Evolutionary conservation across 345 rosid genomes (phyloP).

Genomic region (Excoecaria agallocha): DNA sequence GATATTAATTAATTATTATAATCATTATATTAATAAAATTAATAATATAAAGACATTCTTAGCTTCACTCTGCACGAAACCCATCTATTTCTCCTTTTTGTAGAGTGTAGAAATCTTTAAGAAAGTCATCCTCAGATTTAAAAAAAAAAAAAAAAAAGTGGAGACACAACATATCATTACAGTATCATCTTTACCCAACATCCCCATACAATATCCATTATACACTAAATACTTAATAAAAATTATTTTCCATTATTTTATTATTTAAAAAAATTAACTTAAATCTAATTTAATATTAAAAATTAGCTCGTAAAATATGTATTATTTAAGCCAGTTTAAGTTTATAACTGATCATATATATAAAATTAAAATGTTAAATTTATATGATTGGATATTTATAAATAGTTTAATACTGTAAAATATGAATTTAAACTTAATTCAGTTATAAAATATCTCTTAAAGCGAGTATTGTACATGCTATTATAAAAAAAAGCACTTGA

Average conservation of each 20-base stretch:
- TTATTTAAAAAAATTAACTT: not conserved
- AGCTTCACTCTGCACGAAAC: constrained; percentile 15
- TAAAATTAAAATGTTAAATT: no score
- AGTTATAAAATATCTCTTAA: no score
- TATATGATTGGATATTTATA: no score
- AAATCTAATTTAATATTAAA: no score
- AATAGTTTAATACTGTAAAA: no score
- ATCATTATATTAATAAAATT: constrained; percentile 11
- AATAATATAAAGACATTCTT: constrained; percentile 13
- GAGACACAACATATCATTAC: constrained; percentile 42
- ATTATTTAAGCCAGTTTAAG: no score
- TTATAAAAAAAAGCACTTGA: no score
- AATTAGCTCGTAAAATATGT: no score
- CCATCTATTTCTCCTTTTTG: not conserved
- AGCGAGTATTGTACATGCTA: no score
- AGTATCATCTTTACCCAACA: constrained; percentile 46
- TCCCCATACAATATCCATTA: constrained; percentile 10
- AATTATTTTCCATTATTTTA: not conserved
- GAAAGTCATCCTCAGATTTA: constrained; percentile 16
- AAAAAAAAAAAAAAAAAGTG: constrained; percentile 23
- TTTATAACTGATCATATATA: no score
- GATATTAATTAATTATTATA: constrained; percentile 16
- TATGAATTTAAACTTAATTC: no score
- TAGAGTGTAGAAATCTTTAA: constrained; percentile 12
- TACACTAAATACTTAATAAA: not conserved